A percentile compares a stretch with the other conserved stretches of the same genome.
Evolutionary conservation across 2,329 filamentous ascomycete genomes (phyloP).

Genomic region (Trichocomaceae sp.): DNA sequence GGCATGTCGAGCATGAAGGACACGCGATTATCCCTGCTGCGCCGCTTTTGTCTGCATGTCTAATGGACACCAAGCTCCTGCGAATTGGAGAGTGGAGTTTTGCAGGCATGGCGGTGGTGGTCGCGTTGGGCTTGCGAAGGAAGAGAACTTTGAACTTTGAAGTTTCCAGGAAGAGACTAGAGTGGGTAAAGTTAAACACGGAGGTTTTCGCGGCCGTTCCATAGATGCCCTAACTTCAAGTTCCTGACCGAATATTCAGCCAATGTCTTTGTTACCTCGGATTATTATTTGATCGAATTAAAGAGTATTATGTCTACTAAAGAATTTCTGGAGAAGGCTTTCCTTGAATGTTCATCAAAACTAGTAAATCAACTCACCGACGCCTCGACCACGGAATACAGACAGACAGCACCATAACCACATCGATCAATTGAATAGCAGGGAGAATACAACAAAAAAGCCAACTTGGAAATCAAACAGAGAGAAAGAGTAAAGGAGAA

Average conservation of each 20-base stretch:
- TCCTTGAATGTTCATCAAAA: not conserved
- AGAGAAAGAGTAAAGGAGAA: conserved; percentile 4
- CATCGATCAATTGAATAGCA: not conserved
- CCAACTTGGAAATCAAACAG: not conserved
- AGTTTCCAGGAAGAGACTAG: not conserved
- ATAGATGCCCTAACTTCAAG: not conserved
- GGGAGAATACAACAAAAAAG: not conserved
- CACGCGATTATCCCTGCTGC: conserved; percentile 24
- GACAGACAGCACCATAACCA: not conserved
- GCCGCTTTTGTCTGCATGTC: conserved; percentile 15
- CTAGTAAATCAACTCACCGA: not conserved
- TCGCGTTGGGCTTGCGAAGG: not conserved
- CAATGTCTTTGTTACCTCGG: not conserved
- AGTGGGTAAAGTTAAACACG: not conserved
- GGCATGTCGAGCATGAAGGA: conserved; percentile 33
- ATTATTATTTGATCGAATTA: not conserved
- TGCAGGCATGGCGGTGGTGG: conserved; percentile 32
- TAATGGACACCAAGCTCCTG: conserved; percentile 27
- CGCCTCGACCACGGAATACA: conserved; percentile 1
- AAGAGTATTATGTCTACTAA: not conserved
- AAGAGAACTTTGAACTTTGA: not conserved
- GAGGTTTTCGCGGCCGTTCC: not conserved
- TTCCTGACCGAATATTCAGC: not conserved
- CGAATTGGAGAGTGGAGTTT: conserved; percentile 32
- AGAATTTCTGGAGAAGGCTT: not conserved